Base-by-base conservation (phyloP, 352 stramenopile species). In the Phytophthora ramorum region DNA sequence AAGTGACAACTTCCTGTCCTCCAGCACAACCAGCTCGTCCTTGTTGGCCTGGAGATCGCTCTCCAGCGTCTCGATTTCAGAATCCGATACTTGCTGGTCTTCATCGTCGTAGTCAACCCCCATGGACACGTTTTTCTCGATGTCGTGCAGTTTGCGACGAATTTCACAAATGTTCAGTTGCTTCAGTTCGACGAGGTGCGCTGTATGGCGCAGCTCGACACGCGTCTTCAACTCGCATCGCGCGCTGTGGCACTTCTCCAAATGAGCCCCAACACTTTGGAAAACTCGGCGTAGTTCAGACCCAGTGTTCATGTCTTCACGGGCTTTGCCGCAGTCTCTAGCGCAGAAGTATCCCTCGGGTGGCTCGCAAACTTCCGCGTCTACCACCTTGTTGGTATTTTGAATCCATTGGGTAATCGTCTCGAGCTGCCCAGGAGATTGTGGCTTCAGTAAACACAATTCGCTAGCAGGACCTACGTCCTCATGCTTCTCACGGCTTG, bases 381-480 rank as follows among this genome's bases (percentile, higher is more conserved):
- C 53, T 16, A 50, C 28, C 7, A 50, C 2, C 53, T 19, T n/a
- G 13, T 63, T 49, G 3, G 40, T n/a, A 38, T 38, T 30, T 14
- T 56, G 20, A 34, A 55, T 55, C 56, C 32, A 63, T 4, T 5
- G 16, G 41, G 37, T 34, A 19, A 63, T 48, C 7, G 44, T 35
- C 34, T 63, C 34, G 13, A 63, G 56, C 20, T 63, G 34, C 8
- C 45, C 56, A 17, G 44, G 45, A 7, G 9, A 20, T 19, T 56
- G 44, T 24, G 56, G 56, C 37, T 63, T 56, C 1, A 63, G 32
- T 24, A 48, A 26, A 48, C 44, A 63, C 10, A 63, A 34, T 41
- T 56, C n/a, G 19, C n/a, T 7, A 24, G 43, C 19, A 12, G 19
- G 1, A 34, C 22, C 32, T 4, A 8, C 12, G n/a, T 40, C 7